A percentile compares a stretch with the other conserved stretches of the same genome.
Conservation (phyloP, 1,139 yeast species). For the Geotrichum citri-aurantii region DNA sequence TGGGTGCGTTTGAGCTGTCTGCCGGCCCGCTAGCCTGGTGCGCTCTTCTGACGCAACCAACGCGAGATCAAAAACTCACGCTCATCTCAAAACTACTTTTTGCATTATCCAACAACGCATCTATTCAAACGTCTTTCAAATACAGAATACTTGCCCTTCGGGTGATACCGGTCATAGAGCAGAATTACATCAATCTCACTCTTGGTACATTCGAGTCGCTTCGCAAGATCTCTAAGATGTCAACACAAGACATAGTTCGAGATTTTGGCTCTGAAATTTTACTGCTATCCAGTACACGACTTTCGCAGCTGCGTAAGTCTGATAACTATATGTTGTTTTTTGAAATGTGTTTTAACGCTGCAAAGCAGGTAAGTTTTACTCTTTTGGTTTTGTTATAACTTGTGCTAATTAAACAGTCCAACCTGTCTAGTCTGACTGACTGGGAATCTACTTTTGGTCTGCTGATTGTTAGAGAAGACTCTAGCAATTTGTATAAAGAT, state of each 20-base stretch:
- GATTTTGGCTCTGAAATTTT: constrained; percentile 18
- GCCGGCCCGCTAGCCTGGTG: constrained; percentile 21
- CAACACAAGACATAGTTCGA: constrained; percentile 8
- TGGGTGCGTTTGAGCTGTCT: constrained; percentile 4
- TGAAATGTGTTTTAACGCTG: constrained; percentile 11
- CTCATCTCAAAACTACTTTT: constrained; percentile 21
- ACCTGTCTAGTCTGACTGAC: neutral
- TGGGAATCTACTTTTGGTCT: constrained; percentile 12
- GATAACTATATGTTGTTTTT: constrained; percentile 14
- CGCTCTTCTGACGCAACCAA: constrained; percentile 4
- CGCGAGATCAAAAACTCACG: constrained; percentile 16
- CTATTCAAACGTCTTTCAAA: constrained; percentile 20
- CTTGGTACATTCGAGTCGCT: constrained; percentile 20
- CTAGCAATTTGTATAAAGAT: constrained; percentile 1
- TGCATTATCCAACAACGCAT: constrained; percentile 21
- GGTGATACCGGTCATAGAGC: constrained; percentile 18
- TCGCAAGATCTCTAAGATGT: constrained; percentile 15
- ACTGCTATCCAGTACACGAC: constrained; percentile 12
- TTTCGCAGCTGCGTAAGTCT: constrained; percentile 5
- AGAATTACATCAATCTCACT: constrained; percentile 16
- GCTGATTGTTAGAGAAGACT: constrained; percentile 7
- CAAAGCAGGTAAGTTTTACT: constrained; percentile 12
- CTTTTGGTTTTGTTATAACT: neutral
- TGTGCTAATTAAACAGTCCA: constrained; percentile 1
- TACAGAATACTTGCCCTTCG: constrained; percentile 20